Evolutionary conservation across 129 eudicot genomes (phyloP).

Genomic region (carrot (Daucus carota)): DNA sequence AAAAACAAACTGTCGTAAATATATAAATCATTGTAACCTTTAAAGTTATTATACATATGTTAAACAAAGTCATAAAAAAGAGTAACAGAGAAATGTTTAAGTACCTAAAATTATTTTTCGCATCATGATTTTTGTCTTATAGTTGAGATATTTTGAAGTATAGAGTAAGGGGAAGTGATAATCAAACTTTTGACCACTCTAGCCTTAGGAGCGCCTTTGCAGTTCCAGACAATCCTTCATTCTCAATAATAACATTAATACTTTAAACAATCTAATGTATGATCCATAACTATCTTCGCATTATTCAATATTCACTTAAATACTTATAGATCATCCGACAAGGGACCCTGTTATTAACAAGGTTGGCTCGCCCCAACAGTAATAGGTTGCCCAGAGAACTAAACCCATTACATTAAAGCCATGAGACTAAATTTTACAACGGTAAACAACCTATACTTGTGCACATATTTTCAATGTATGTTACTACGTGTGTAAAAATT

Average conservation of each 20-base stretch:
- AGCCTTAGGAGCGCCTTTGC: neutral
- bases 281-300: neutral
- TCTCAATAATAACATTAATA: neutral
- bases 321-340: neutral
- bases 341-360: neutral
- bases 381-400: neutral
- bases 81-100: neutral
- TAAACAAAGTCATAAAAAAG: neutral
- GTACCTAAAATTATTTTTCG: neutral
- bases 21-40: neutral
- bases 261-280: neutral
- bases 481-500: neutral
- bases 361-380: neutral
- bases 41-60: neutral
- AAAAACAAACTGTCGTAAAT: neutral
- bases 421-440: neutral
- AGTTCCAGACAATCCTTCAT: neutral
- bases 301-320: neutral
- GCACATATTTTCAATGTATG: neutral
- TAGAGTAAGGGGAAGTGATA: neutral
- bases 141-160: neutral
- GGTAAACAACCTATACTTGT: neutral
- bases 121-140: neutral
- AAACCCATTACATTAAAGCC: neutral
- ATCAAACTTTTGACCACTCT: neutral